phyloP scores from a whole-genome alignment of 2,329 filamentous ascomycete species.

The Bimuria novae-zelandiae region DNA sequence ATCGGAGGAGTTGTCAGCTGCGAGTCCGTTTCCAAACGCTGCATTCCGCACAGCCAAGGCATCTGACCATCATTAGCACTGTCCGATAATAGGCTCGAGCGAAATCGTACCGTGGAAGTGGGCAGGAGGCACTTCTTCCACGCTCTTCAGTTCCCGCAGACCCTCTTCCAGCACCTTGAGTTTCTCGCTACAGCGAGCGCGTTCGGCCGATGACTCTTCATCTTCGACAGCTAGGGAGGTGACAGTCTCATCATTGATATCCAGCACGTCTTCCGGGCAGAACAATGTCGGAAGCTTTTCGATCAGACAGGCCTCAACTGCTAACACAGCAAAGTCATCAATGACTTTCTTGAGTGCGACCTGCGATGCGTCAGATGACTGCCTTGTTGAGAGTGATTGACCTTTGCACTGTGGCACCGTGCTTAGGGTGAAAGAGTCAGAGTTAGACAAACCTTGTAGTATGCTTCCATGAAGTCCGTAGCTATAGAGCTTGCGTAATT shows the following conservation, averaged over 20 bases:
- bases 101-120: neutral
- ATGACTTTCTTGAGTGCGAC: constrained; percentile 49
- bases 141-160: constrained; percentile 11
- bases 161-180: constrained; percentile 23
- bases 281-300: constrained; percentile 35
- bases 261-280: constrained; percentile 26
- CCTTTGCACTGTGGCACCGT: too few species aligned
- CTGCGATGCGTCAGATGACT: constrained; percentile 27
- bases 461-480: constrained; percentile 39
- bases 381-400: too few species aligned
- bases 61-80: too few species aligned
- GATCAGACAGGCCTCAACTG: constrained; percentile 44
- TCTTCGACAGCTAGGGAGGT: constrained; percentile 20
- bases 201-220: constrained; percentile 19
- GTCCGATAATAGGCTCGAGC: too few species aligned
- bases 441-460: constrained; percentile 23
- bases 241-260: constrained; percentile 20
- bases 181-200: constrained; percentile 19
- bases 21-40: too few species aligned
- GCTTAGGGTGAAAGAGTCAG: neutral
- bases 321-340: constrained; percentile 47
- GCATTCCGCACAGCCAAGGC: too few species aligned
- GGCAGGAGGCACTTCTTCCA: neutral
- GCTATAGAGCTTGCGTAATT: constrained; percentile 34
- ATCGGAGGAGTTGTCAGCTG: too few species aligned